These are phyloP conservation scores for Colletotrichum sp. DNA, from an alignment of 2,329 filamentous ascomycete species.

Conservation along the genomic window DNA sequence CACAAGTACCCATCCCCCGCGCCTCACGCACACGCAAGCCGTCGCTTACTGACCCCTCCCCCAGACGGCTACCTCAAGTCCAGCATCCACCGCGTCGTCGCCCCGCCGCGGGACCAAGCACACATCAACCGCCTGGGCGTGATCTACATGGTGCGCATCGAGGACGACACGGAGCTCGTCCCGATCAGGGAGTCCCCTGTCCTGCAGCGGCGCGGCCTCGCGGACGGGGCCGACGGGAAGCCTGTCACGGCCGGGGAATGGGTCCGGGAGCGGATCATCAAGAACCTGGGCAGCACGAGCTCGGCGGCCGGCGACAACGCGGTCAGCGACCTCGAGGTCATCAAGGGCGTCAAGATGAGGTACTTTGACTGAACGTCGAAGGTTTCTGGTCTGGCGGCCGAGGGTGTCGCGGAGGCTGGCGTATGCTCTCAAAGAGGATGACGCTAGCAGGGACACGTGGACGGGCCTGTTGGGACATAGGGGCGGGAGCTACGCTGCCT, in stretches of 20 bases:
- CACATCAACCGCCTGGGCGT: conserved; percentile 47
- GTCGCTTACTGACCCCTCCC: neutral
- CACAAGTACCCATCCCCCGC: conserved; percentile 33
- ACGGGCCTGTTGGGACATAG: neutral
- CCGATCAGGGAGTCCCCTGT: conserved; percentile 31
- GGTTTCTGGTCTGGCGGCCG: neutral
- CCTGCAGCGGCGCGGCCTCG: conserved; percentile 34
- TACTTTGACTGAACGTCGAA: neutral
- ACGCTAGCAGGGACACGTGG: neutral
- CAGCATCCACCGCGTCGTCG: conserved; percentile 36
- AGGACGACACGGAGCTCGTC: conserved; percentile 32
- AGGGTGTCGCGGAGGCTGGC: neutral
- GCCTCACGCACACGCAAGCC: neutral
- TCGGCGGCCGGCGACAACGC: conserved; percentile 18
- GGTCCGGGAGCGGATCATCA: conserved; percentile 29
- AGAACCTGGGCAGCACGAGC: conserved; percentile 22
- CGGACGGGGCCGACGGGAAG: conserved; percentile 22
- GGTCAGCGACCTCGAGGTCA: conserved; percentile 13
- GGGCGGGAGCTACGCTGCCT: neutral
- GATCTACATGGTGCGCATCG: conserved; percentile 50
- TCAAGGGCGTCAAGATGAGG: conserved; percentile 20
- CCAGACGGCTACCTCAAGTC: conserved; percentile 39
- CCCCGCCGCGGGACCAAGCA: conserved; percentile 38
- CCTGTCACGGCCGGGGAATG: conserved; percentile 34
- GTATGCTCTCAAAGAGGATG: neutral